Evolutionary conservation across 2,329 filamentous ascomycete species (phyloP).

Genomic region (Thyridium curvatum): DNA sequence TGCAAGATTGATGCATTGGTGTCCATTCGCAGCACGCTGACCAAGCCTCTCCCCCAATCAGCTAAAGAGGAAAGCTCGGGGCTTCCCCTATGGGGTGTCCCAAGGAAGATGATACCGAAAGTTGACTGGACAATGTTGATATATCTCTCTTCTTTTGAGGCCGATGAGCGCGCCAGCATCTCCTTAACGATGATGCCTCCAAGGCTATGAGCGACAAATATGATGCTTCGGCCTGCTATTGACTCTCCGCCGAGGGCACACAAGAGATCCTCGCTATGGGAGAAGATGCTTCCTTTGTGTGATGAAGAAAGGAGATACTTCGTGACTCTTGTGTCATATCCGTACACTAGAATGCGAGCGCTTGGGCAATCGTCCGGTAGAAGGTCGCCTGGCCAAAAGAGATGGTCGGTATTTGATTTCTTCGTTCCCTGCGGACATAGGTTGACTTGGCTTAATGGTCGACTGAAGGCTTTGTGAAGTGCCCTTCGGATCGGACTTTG

Average conservation of each 20-base stretch:
- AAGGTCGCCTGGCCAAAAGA: constrained; percentile 6
- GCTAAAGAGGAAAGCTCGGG: constrained; percentile 5
- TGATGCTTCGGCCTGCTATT: background rate
- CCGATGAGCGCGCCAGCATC: constrained; percentile 2
- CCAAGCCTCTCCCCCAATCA: background rate
- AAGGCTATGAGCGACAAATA: constrained; percentile 10
- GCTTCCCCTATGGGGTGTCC: constrained; percentile 12
- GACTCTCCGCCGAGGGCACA: constrained; percentile 1
- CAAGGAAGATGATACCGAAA: constrained; percentile 8
- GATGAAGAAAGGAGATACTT: background rate
- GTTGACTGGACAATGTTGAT: constrained; percentile 6
- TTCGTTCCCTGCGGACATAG: no score
- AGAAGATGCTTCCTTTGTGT: constrained; percentile 6
- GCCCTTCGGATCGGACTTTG: no score
- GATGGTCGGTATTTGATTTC: background rate
- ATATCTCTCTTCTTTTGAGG: constrained; percentile 1
- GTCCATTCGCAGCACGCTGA: constrained; percentile 2
- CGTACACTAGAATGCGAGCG: constrained; percentile 4
- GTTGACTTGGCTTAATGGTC: no score
- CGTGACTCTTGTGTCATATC: constrained; percentile 6
- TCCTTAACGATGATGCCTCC: constrained; percentile 12
- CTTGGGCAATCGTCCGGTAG: constrained; percentile 4
- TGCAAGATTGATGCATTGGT: constrained; percentile 7
- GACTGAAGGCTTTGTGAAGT: no score
- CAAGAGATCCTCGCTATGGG: constrained; percentile 7